Evolutionary conservation across 2,329 filamentous ascomycete genomes (phyloP).

Genomic region (Aureobasidium sp.): DNA sequence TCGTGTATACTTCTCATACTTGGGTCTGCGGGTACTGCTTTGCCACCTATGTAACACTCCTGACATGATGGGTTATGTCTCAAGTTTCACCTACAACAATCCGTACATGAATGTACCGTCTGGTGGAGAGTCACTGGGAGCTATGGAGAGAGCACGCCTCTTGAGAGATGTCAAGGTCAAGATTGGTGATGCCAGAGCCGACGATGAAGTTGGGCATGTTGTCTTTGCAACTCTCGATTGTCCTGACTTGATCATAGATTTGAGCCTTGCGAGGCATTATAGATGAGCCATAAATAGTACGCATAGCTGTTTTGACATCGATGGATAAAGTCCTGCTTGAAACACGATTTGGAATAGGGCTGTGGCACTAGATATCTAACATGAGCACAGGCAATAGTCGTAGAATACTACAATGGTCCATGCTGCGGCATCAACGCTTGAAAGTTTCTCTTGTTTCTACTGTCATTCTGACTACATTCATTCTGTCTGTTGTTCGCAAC

Average conservation of each 20-base stretch:
- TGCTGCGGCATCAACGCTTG: too few relatives aligned
- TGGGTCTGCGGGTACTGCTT: slow-evolving; percentile 18
- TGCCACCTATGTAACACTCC: slow-evolving; percentile 24
- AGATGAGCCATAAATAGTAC: not conserved
- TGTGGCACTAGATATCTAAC: too few relatives aligned
- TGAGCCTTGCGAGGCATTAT: not conserved
- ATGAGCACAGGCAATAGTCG: too few relatives aligned
- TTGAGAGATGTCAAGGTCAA: slow-evolving; percentile 24
- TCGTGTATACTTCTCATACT: slow-evolving; percentile 18
- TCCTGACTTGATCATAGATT: not conserved
- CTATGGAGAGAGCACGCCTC: slow-evolving; percentile 26
- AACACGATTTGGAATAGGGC: too few relatives aligned
- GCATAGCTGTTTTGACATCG: too few relatives aligned
- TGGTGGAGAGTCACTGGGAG: slow-evolving; percentile 25
- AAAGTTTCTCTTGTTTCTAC: too few relatives aligned
- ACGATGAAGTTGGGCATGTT: slow-evolving; percentile 26
- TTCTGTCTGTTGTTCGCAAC: too few relatives aligned
- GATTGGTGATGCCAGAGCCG: slow-evolving; percentile 24
- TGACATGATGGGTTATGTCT: slow-evolving; percentile 27
- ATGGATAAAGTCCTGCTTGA: too few relatives aligned
- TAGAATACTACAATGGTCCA: too few relatives aligned
- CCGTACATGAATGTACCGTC: slow-evolving; percentile 21
- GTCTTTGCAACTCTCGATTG: slow-evolving; percentile 20
- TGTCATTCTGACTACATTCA: too few relatives aligned
- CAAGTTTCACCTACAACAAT: slow-evolving; percentile 31